phyloP scores from a whole-genome alignment of 2,329 filamentous ascomycete species.

The Albophoma yamanashiensis region DNA sequence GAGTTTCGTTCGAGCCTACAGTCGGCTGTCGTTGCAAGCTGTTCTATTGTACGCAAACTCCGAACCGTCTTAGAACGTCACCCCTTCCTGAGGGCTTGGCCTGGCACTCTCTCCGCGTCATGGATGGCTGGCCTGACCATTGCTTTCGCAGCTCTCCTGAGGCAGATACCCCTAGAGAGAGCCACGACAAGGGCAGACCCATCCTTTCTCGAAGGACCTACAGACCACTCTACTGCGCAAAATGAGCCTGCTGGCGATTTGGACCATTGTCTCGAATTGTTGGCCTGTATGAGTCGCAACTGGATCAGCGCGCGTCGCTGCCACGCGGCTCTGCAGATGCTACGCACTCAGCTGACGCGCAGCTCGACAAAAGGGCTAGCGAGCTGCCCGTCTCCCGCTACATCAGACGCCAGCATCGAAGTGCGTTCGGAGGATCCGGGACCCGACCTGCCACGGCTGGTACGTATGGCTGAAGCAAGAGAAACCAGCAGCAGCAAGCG shows the following conservation, averaged over 20 bases:
- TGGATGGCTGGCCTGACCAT: conserved; percentile 27
- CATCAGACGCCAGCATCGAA: neutral
- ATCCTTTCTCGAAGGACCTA: neutral
- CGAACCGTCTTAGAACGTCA: neutral
- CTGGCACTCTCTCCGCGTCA: conserved; percentile 19
- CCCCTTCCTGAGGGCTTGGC: conserved; percentile 20
- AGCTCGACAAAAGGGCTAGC: neutral
- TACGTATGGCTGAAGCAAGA: neutral
- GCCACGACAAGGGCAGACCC: neutral
- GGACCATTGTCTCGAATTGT: neutral
- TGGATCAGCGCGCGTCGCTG: neutral
- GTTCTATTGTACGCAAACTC: neutral
- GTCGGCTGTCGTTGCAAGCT: neutral
- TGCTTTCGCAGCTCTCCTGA: conserved; percentile 19
- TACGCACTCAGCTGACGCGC: neutral
- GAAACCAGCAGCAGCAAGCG: neutral
- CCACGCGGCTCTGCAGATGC: neutral
- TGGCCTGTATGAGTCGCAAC: neutral
- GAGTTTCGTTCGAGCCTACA: neutral
- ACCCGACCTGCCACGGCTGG: neutral
- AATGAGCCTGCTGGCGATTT: neutral
- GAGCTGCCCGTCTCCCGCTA: neutral
- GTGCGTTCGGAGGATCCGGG: neutral
- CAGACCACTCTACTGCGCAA: neutral
- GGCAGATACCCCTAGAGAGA: neutral